phyloP scores from a whole-genome alignment of 768 basidiomycete genomes.

The Amanita muscaria region DNA sequence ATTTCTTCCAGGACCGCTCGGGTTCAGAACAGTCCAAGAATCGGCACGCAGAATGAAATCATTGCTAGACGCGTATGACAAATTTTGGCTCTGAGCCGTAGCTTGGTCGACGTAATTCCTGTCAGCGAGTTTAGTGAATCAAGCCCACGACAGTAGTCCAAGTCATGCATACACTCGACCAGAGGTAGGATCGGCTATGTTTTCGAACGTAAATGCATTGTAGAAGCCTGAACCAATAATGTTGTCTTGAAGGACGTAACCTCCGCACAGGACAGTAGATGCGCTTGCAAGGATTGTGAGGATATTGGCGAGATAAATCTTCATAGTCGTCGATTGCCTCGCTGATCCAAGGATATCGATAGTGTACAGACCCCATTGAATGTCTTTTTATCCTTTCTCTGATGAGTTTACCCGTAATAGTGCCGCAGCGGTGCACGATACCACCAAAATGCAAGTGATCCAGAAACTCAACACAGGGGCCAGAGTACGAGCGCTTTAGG shows the following conservation, averaged over 20 bases:
- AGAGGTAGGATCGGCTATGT: slow-evolving; percentile 45
- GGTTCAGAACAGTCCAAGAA: slow-evolving; percentile 31
- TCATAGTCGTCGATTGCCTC: too few relatives aligned
- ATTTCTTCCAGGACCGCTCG: slow-evolving; percentile 40
- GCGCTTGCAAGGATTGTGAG: too few relatives aligned
- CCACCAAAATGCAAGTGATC: too few relatives aligned
- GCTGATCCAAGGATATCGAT: too few relatives aligned
- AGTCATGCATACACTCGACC: slow-evolving; percentile 45
- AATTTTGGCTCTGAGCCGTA: slow-evolving; percentile 35
- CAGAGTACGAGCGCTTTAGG: too few relatives aligned
- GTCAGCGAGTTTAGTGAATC: background rate
- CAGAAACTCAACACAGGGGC: too few relatives aligned
- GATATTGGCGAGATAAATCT: too few relatives aligned
- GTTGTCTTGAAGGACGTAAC: slow-evolving; percentile 25
- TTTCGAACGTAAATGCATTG: slow-evolving; percentile 38
- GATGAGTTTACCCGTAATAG: too few relatives aligned
- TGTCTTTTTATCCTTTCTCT: too few relatives aligned
- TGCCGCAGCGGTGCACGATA: too few relatives aligned
- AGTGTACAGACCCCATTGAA: too few relatives aligned
- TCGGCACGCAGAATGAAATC: slow-evolving; percentile 49
- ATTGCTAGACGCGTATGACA: slow-evolving; percentile 42
- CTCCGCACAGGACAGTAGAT: too few relatives aligned
- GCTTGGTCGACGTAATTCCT: slow-evolving; percentile 33
- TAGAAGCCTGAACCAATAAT: slow-evolving; percentile 40
- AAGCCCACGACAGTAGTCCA: background rate